Base-by-base conservation (phyloP, 2,329 filamentous ascomycete species). In the Orbilia javanica region DNA sequence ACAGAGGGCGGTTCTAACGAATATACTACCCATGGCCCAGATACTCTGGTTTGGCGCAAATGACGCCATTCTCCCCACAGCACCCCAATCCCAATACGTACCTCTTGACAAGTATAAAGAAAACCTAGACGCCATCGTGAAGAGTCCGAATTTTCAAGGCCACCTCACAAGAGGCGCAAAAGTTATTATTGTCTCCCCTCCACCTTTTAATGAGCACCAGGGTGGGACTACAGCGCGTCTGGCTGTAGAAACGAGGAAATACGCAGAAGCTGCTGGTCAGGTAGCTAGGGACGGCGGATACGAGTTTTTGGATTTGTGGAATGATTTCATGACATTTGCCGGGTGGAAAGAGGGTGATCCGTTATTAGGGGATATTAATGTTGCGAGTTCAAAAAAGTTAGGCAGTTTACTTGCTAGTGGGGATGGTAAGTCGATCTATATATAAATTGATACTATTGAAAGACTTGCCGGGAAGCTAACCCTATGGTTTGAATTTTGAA, bases 21-120 rank as follows among this genome's bases (percentile, higher is more conserved):
- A 4, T 52, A 6, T 1, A 52, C 10, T 27, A 22, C n/a, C 22
- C 22, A n/a, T n/a, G n/a, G 29, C 29, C 4, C 34, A 93, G 92
- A 86, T 92, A 46, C 85, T 97, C 77, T 91, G 97, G 80, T 90
- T 97, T 77, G 96, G 95, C 22, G 93, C 96, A 81, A 98, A 99
- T 83, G 95, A 98, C 84, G 91, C 94, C 3, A 90, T 90, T 69
- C 84, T 96, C 2, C 88, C 89, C 1, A 85, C 88, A 44, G 86
- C 68, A 11, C 48, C 87, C 10, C 96, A 98, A 84, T 55, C 87
- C 8, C 96, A 98, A 84, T 90, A 94, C 83, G 88, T 97, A 6
- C 89, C 92, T 0, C 84, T 97, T 18, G 87, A 90, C 0, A 85
- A 89, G 75, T 98, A 93, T 86, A 90, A 89, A 83, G 84, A 88